Evolutionary conservation across 1,284 basidiomycete genomes (phyloP).

Genomic region (Papiliotrema flavescens): DNA sequence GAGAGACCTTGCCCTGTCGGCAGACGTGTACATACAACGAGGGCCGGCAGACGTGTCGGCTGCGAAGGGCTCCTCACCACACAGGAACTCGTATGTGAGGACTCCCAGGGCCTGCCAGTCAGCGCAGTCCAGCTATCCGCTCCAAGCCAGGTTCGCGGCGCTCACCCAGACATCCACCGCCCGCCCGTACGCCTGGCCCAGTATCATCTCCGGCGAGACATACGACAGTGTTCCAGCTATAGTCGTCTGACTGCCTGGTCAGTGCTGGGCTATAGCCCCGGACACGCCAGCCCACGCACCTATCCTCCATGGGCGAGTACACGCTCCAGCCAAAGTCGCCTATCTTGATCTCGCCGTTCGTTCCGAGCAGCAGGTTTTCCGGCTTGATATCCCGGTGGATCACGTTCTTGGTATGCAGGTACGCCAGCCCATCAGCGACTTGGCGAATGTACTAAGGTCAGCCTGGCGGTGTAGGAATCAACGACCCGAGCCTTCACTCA

Average conservation of each 20-base stretch:
- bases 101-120: conserved; percentile 89
- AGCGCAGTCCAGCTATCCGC: conserved; percentile 58
- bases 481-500: conserved; percentile 28
- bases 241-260: conserved; percentile 59
- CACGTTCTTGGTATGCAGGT: conserved; percentile 91
- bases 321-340: conserved; percentile 99
- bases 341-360: conserved; percentile 96
- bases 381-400: conserved; percentile 99
- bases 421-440: conserved; percentile 89
- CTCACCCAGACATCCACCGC: conserved; percentile 41
- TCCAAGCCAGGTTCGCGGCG: neutral
- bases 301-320: conserved; percentile 68
- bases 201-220: conserved; percentile 95
- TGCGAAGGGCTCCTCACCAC: conserved; percentile 89
- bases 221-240: conserved; percentile 93
- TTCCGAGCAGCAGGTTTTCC: conserved; percentile 82
- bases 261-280: neutral
- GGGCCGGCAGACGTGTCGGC: conserved; percentile 43
- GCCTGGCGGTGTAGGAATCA: neutral
- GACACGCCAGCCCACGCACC: conserved; percentile 33
- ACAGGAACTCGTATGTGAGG: conserved; percentile 87
- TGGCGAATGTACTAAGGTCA: conserved; percentile 80
- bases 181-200: conserved; percentile 53
- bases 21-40: conserved; percentile 19
- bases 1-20: no score